Evolutionary conservation across 495 filamentous ascomycete genomes (phyloP).

Genomic region (Aspergillus cavernicola): DNA sequence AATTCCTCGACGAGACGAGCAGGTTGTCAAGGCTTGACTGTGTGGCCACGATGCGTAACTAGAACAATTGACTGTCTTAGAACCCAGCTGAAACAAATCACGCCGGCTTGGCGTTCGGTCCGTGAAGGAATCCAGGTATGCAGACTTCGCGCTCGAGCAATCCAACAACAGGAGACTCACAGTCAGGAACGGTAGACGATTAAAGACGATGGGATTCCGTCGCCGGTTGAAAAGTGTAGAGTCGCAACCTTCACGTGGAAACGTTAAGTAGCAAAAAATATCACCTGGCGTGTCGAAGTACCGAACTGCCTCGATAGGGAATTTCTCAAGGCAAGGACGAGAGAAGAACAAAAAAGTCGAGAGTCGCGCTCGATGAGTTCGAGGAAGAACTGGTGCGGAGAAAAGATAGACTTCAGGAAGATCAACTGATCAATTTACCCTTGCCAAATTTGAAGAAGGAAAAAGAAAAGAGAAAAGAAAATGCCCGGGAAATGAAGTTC

Average conservation of each 20-base stretch:
- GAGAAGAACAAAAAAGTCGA: constrained; percentile 10
- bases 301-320: constrained; percentile 10
- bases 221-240: constrained; percentile 21
- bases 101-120: constrained; percentile 12
- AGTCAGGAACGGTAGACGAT: constrained; percentile 8
- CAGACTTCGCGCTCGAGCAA: constrained; percentile 3
- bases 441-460: constrained; percentile 13
- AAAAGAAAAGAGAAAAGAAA: constrained; percentile 11
- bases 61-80: constrained; percentile 5
- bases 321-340: constrained; percentile 3
- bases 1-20: not conserved
- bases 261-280: constrained; percentile 11
- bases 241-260: constrained; percentile 26
- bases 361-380: constrained; percentile 13
- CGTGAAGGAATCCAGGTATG: constrained; percentile 15
- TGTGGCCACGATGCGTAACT: not conserved
- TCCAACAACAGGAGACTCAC: constrained; percentile 10
- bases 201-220: constrained; percentile 9
- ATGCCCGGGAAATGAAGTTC: constrained; percentile 17
- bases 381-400: constrained; percentile 24
- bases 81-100: constrained; percentile 11
- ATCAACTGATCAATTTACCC: constrained; percentile 21
- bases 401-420: constrained; percentile 13
- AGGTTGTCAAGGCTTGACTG: not conserved
- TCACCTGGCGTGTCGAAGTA: constrained; percentile 3